Evolutionary conservation across 176 grass and related monocot genomes (phyloP).

Genomic region (Hyparrhenia diplandra): DNA sequence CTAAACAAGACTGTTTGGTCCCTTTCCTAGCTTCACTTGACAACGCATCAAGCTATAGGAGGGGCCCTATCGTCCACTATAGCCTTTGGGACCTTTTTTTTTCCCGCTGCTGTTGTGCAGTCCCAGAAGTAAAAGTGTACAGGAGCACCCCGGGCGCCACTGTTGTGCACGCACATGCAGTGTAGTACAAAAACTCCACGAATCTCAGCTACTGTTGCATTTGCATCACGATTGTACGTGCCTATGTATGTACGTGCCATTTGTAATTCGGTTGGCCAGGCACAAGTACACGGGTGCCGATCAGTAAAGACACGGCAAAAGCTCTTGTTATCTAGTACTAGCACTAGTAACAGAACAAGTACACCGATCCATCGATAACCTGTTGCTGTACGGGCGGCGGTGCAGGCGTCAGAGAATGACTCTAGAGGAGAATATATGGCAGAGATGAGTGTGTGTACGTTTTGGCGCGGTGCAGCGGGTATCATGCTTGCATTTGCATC

Average conservation of each 20-base stretch:
- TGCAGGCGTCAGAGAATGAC: neutral
- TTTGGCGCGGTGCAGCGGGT: neutral
- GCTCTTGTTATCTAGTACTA: neutral
- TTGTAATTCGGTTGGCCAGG: neutral
- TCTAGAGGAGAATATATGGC: neutral
- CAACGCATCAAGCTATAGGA: neutral
- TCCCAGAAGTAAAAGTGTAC: too few relatives aligned
- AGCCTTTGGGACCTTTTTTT: neutral
- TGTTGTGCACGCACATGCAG: neutral
- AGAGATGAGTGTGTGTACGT: neutral
- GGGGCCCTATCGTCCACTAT: neutral
- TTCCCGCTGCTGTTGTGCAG: neutral
- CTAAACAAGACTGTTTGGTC: neutral
- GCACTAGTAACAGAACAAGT: neutral
- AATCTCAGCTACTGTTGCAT: neutral
- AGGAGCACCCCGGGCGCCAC: neutral
- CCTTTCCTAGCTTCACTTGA: neutral
- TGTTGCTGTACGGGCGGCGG: neutral
- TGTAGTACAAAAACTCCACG: neutral
- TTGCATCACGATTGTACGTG: neutral
- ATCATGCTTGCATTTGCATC: neutral
- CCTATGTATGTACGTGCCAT: neutral
- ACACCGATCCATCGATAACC: neutral
- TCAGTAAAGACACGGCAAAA: neutral
- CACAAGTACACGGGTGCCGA: neutral